Base-by-base conservation (phyloP, 176 grass and related monocot genomes). In the Metroxylon sagu region DNA sequence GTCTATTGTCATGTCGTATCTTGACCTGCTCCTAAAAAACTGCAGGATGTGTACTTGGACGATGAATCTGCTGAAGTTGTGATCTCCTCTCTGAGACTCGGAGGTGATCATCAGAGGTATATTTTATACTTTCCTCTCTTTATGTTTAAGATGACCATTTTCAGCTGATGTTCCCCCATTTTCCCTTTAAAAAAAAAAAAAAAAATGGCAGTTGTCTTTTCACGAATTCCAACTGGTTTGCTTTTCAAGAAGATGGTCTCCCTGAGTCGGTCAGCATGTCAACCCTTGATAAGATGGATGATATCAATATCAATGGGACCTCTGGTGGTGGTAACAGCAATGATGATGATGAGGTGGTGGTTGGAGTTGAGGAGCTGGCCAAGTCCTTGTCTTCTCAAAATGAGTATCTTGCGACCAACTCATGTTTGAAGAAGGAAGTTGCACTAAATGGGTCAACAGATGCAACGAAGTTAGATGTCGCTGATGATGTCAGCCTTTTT, bases 171-270 rank as follows among this genome's bases (percentile, higher is more conserved):
- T 43, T 43, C 14, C 35, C 10, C 2, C 35, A 2, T 12, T 3
- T 43, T 43, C 14, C 35, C 2, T 10, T 43, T 1, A 23, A 23
- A 23, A 23, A 23, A 23, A 23, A 23, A 23, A 14, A 43, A 43
- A 35, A 43, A 43, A 43, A 18, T 39, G 14, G 27, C 28, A 72
- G 70, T 54, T 61, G 29, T 35, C 26, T 72, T 72, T 72, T 72
- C 59, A 72, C 70, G 16, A 72, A 72, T 60, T 72, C 70, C 5
- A 72, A 72, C 29, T 72, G 70, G 70, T 72, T 72, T 54, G 59
- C 70, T 39, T 72, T 72, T 18, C 26, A 72, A 50, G 70, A 72
- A 54, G 70, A 72, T 39, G 15, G 59, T 16, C 4, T 52, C 17
- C 16, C 29, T 6, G 65, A 68, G n/a, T 27, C 18, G 10, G 35